These are phyloP conservation scores for Clausena lansium DNA, from an alignment of 345 rosid species.

Conservation along the genomic window DNA sequence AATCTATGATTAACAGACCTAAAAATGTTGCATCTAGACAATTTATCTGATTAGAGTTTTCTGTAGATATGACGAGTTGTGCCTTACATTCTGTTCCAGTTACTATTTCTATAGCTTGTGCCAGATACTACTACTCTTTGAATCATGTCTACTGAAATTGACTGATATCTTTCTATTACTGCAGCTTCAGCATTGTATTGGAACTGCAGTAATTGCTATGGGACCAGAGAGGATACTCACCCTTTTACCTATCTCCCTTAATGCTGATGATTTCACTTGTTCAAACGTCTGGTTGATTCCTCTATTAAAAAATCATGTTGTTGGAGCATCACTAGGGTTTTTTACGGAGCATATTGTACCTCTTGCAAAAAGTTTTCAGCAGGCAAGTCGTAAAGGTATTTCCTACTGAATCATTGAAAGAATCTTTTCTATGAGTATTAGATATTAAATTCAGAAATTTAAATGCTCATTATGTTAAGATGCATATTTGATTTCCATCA, in stretches of 20 bases:
- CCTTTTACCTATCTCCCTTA: conserved; percentile 64
- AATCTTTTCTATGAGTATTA: neutral
- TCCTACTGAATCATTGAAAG: conserved; percentile 9
- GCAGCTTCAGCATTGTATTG: conserved; percentile 79
- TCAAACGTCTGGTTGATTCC: conserved; percentile 81
- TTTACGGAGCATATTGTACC: conserved; percentile 83
- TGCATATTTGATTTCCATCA: neutral
- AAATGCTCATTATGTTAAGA: neutral
- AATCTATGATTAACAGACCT: neutral
- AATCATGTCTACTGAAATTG: conserved; percentile 12
- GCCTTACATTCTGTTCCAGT: neutral
- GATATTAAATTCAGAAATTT: conserved; percentile 4
- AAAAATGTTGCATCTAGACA: neutral
- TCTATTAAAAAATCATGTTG: conserved; percentile 55
- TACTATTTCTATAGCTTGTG: neutral
- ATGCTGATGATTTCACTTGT: conserved; percentile 48
- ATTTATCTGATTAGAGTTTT: conserved; percentile 4
- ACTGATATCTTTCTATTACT: conserved; percentile 25
- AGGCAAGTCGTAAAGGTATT: conserved; percentile 63
- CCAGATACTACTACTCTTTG: neutral
- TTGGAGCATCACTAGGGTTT: conserved; percentile 72
- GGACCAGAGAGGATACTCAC: conserved; percentile 73
- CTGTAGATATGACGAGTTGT: neutral
- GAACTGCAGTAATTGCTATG: conserved; percentile 79
- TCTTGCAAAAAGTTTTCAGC: conserved; percentile 66